Base-by-base conservation (phyloP, 2,329 filamentous ascomycete species). In the Xylariaceae sp. region DNA sequence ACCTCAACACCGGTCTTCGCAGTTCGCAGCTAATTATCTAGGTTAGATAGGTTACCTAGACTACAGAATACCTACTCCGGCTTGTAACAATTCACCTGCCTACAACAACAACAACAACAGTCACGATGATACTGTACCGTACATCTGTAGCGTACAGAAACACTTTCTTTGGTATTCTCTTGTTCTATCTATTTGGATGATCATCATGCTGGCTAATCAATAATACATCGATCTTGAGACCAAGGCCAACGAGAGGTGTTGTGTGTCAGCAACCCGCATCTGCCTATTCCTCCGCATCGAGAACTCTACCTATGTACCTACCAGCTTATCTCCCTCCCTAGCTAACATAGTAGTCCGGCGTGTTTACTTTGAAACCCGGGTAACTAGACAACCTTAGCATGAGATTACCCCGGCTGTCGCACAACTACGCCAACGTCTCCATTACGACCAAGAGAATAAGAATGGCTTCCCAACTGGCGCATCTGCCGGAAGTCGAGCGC, bases 401-500 rank as follows among this genome's bases (percentile, higher is more conserved):
- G 65, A 60, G 41, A 56, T 29, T 54, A 40, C 47, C 58, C 40
- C 57, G 57, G 31, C 50, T 53, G 32, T 47, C 41, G 45, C 19
- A n/a, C 9, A 41, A 47, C 12, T 58, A n/a, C 64, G 40, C 40
- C 26, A 42, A 11, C 46, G 43, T 51, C 31, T 12, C 43, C 35
- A 66, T 53, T 29, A 61, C 43, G 4, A 32, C 11, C 66, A 67
- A 60, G 51, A 76, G 60, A 31, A 89, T 88, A 51, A 76, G 60
- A 31, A 89, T 88, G 85, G 77, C 82, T 54, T 73, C 77, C 37
- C 77, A 80, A 59, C 77, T 91, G 5, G 78, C 81, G 31, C 70
- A 79, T 19, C 78, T 97, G 11, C 84, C 85, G 3, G 83, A 87
- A 57, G 81, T 95, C 49, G 85, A 92, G 71, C 83, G 87, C 57